These are phyloP conservation scores for Crucihimalaya himalaica DNA, from an alignment of 345 rosid species.

Conservation along the genomic window DNA sequence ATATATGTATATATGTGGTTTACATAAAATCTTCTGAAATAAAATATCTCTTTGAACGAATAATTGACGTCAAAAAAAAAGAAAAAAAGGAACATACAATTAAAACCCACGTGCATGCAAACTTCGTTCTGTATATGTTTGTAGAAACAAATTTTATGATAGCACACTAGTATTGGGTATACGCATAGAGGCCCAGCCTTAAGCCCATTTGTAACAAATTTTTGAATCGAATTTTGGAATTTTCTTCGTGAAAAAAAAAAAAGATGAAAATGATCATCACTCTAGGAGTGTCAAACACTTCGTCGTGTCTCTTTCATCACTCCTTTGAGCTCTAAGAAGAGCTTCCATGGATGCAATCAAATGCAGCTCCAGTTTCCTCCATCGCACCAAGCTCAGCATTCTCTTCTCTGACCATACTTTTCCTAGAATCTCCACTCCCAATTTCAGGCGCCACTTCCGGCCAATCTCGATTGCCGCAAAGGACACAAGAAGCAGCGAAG, in stretches of 20 bases:
- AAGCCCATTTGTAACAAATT: background rate
- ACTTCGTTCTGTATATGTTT: too few relatives aligned
- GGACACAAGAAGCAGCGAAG: constrained; percentile 40
- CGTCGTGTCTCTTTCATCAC: constrained; percentile 3
- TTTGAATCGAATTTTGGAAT: too few relatives aligned
- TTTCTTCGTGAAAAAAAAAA: background rate
- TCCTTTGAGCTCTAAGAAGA: constrained; percentile 12
- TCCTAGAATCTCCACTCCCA: background rate
- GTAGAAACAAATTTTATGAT: too few relatives aligned
- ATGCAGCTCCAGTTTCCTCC: constrained; percentile 31
- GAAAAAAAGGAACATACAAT: too few relatives aligned
- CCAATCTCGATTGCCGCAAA: constrained; percentile 35
- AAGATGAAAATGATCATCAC: constrained; percentile 27
- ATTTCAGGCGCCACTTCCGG: constrained; percentile 14
- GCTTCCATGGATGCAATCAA: constrained; percentile 38
- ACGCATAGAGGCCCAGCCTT: background rate
- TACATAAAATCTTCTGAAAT: too few relatives aligned
- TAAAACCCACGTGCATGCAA: too few relatives aligned
- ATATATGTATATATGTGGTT: too few relatives aligned
- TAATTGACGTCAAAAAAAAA: too few relatives aligned
- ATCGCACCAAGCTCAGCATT: constrained; percentile 9
- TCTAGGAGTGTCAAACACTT: constrained; percentile 30
- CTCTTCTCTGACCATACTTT: constrained; percentile 15
- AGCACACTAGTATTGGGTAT: background rate
- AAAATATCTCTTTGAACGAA: too few relatives aligned